Evolutionary conservation across 768 basidiomycete genomes (phyloP).

Genomic region (Pulveroboletus sp.): DNA sequence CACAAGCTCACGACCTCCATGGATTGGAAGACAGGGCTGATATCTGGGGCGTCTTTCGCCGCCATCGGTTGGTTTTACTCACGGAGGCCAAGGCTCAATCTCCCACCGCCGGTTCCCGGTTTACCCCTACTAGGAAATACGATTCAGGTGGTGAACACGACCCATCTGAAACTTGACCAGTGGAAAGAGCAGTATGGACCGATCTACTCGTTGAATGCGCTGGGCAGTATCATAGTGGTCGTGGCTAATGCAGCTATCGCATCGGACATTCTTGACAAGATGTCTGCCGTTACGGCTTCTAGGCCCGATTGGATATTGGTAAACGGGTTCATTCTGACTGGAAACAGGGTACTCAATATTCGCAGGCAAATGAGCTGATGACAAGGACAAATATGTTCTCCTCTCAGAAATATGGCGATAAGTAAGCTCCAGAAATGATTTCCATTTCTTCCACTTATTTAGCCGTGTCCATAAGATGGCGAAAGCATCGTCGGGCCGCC

Average conservation of each 20-base stretch:
- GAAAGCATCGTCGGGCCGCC: conserved; percentile 5
- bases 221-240: conserved; percentile 8
- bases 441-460: neutral
- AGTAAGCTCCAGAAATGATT: neutral
- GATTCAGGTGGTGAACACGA: conserved; percentile 2
- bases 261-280: conserved; percentile 6
- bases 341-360: neutral
- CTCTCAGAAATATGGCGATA: conserved; percentile 8
- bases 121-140: conserved; percentile 5
- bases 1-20: too few species aligned
- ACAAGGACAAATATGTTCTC: conserved; percentile 1
- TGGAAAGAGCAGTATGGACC: conserved; percentile 10
- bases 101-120: conserved; percentile 7
- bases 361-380: conserved; percentile 7
- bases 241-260: conserved; percentile 9
- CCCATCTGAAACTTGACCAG: conserved; percentile 7
- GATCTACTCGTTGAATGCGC: conserved; percentile 5
- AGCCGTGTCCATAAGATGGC: neutral
- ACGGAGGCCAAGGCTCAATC: neutral
- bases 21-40: neutral
- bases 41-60: neutral
- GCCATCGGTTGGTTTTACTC: neutral
- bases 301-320: conserved; percentile 12
- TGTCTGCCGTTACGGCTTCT: conserved; percentile 7
- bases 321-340: neutral